Percentiles rank a stretch among this genome's conserved stretches.
Evolutionary conservation across 768 basidiomycete genomes (phyloP).

Genomic region (Leccinum uliginosum): DNA sequence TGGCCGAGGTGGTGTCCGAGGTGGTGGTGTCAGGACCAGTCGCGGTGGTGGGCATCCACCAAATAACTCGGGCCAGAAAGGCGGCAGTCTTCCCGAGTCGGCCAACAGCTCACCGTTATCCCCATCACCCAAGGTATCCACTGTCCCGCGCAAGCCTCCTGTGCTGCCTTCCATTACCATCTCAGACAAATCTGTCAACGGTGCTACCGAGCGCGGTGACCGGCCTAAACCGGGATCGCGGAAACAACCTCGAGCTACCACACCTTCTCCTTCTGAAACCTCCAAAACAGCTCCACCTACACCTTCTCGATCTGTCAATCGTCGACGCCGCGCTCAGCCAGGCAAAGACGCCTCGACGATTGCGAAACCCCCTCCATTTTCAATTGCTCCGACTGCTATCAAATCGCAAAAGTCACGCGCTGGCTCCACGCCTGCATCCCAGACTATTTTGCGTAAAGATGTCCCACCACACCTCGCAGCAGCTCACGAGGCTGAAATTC

Average conservation of each 20-base stretch:
- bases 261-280: slow-evolving; percentile 21
- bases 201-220: slow-evolving; percentile 16
- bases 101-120: slow-evolving; percentile 16
- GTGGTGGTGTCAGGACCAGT: slow-evolving; percentile 21
- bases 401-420: slow-evolving; percentile 34
- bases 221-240: slow-evolving; percentile 22
- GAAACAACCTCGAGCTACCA: slow-evolving; percentile 16
- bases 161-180: slow-evolving; percentile 9
- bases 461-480: slow-evolving; percentile 52
- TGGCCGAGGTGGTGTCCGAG: slow-evolving; percentile 37
- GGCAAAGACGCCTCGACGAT: slow-evolving; percentile 22
- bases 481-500: slow-evolving; percentile 42
- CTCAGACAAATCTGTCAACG: slow-evolving; percentile 22
- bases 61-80: slow-evolving; percentile 18
- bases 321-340: slow-evolving; percentile 47
- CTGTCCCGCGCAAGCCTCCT: slow-evolving; percentile 16
- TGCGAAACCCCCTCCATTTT: slow-evolving; percentile 12
- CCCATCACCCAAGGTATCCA: slow-evolving; percentile 13
- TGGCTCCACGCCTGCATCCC: slow-evolving; percentile 18
- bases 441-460: slow-evolving; percentile 44
- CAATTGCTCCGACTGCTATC: slow-evolving; percentile 23
- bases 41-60: slow-evolving; percentile 29
- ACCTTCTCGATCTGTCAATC: slow-evolving; percentile 41
- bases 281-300: slow-evolving; percentile 26
- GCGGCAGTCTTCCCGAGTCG: slow-evolving; percentile 19